Evolutionary conservation across 2,329 filamentous ascomycete genomes (phyloP).

Genomic region (Emmonsiellopsis sp.): DNA sequence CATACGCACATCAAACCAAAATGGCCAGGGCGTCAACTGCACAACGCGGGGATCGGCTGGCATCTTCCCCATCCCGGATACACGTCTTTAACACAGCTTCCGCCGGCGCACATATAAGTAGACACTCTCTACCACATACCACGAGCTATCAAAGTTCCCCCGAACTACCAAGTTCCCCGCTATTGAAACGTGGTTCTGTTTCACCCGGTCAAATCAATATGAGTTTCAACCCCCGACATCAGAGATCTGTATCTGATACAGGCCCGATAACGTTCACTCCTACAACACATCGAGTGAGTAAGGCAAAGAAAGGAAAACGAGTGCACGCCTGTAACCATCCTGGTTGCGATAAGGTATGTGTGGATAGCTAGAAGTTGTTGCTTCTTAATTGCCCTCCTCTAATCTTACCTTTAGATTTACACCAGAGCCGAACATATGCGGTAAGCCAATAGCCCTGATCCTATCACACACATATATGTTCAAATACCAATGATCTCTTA

Average conservation of each 20-base stretch:
- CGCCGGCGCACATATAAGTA: conserved; percentile 1
- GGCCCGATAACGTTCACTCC: conserved; percentile 38
- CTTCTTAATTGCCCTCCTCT: conserved; percentile 3
- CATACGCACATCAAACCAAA: neutral
- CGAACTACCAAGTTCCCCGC: neutral
- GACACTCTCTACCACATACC: neutral
- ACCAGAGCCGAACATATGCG: conserved; percentile 42
- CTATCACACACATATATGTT: neutral
- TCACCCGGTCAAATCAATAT: neutral
- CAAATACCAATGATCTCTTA: conserved; percentile 11
- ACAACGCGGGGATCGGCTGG: neutral
- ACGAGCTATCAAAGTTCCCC: neutral
- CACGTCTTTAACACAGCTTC: neutral
- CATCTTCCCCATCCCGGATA: neutral
- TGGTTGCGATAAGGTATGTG: conserved; percentile 39
- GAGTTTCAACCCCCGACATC: neutral
- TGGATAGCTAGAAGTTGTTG: conserved; percentile 16
- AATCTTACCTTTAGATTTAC: conserved; percentile 31
- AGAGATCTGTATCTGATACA: neutral
- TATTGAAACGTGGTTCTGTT: neutral
- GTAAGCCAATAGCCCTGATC: conserved; percentile 14
- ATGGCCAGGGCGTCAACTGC: neutral
- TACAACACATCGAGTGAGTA: conserved; percentile 42
- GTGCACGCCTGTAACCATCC: conserved; percentile 41
- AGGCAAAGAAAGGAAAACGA: conserved; percentile 44